Percentiles rank a stretch among this genome's conserved stretches.
These are phyloP conservation scores for Saussurea involucrata DNA, from an alignment of 129 eudicot genomes.

Conservation along the genomic window DNA sequence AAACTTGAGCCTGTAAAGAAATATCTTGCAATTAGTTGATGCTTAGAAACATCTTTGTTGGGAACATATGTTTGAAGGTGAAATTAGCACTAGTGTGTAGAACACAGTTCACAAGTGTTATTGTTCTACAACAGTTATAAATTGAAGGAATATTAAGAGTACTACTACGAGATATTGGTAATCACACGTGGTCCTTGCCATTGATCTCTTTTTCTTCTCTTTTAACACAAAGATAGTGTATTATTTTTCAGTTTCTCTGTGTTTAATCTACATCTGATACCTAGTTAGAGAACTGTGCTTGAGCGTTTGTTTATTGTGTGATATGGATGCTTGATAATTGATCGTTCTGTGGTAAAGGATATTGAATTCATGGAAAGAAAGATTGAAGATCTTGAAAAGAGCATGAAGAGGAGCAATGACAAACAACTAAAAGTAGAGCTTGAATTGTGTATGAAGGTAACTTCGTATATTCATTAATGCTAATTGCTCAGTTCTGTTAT, in stretches of 20 bases:
- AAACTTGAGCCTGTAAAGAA: no score
- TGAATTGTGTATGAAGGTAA: constrained; percentile 76
- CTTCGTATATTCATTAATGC: not conserved
- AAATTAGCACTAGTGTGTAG: not conserved
- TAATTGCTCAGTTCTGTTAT: not conserved
- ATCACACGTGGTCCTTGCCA: not conserved
- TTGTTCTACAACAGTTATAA: not conserved
- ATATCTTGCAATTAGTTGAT: not conserved
- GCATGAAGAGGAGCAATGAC: constrained; percentile 99
- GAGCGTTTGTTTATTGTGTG: not conserved
- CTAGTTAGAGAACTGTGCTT: not conserved
- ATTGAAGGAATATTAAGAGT: not conserved
- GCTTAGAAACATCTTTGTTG: not conserved
- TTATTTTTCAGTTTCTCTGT: not conserved
- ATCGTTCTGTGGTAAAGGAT: constrained; percentile 47
- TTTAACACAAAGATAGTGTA: not conserved
- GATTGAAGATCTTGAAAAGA: constrained; percentile 92
- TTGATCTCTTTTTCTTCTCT: not conserved
- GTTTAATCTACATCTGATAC: not conserved
- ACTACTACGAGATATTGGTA: not conserved
- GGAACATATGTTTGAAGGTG: not conserved
- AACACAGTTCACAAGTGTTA: not conserved
- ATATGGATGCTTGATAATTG: not conserved
- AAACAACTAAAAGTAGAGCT: constrained; percentile 89
- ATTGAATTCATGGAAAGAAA: constrained; percentile 84